Evolutionary conservation across 176 grass and related monocot genomes (phyloP).

Genomic region (Zea luxurians): DNA sequence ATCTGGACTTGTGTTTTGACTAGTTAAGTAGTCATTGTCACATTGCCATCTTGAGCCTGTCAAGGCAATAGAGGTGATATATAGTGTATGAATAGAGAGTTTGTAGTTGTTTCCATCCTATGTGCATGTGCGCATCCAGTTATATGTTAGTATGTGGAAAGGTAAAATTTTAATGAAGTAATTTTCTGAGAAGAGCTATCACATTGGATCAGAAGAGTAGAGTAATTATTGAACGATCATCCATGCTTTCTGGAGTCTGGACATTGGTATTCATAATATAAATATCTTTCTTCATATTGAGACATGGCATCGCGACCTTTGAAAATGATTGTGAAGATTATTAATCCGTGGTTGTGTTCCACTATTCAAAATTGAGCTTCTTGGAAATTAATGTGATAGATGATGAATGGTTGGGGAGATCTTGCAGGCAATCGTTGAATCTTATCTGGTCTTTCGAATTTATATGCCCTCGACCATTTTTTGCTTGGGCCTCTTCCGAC

Average conservation of each 20-base stretch:
- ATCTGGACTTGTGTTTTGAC: conserved; percentile 8
- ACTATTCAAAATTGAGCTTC: not conserved
- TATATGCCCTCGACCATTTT: too few relatives aligned
- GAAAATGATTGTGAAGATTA: not conserved
- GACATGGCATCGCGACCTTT: not conserved
- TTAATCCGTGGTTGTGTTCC: not conserved
- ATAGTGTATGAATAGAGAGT: not conserved
- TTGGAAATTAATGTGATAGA: not conserved
- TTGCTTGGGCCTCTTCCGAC: too few relatives aligned
- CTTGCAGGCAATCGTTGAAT: too few relatives aligned
- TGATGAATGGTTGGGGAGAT: too few relatives aligned
- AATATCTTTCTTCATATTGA: not conserved
- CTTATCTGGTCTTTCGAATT: too few relatives aligned
- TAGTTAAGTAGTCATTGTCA: not conserved
- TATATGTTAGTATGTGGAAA: not conserved
- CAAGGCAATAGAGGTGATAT: not conserved
- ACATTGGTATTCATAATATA: not conserved
- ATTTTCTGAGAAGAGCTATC: not conserved
- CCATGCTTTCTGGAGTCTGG: not conserved
- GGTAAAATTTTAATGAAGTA: not conserved
- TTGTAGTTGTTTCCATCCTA: not conserved
- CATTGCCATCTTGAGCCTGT: not conserved
- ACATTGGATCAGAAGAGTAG: not conserved
- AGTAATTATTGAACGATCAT: not conserved
- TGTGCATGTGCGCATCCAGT: not conserved